phyloP scores from a whole-genome alignment of 2,329 filamentous ascomycete species.

The Beauveria pseudobassiana region DNA sequence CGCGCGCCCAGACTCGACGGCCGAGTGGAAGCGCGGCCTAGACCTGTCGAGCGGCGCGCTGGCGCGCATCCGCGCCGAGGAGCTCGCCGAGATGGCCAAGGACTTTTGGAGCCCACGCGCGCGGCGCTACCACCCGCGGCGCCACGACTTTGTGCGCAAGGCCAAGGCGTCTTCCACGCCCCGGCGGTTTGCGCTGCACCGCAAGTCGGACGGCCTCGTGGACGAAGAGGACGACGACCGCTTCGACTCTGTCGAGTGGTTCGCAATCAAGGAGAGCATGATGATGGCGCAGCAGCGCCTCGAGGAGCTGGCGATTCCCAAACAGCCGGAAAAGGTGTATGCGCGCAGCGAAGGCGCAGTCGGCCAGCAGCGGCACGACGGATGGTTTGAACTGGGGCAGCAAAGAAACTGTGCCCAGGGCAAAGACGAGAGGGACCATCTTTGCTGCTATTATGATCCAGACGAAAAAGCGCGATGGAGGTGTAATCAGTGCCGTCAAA shows the following conservation, averaged over 20 bases:
- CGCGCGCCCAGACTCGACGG: constrained; percentile 9
- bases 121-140: constrained; percentile 29
- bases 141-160: constrained; percentile 33
- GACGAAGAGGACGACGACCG: constrained; percentile 30
- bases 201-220: constrained; percentile 18
- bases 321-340: neutral
- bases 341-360: neutral
- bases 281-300: neutral
- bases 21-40: constrained; percentile 27
- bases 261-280: constrained; percentile 7
- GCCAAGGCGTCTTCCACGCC: constrained; percentile 28
- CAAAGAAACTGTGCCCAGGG: neutral
- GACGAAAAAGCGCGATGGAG: neutral
- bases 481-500: neutral
- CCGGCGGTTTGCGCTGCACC: constrained; percentile 31
- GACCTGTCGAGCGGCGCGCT: constrained; percentile 25
- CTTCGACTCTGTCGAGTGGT: constrained; percentile 23
- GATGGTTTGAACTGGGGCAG: neutral
- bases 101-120: constrained; percentile 34
- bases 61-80: constrained; percentile 25
- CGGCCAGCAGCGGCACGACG: neutral
- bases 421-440: constrained; percentile 3
- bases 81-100: constrained; percentile 33
- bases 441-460: constrained; percentile 10
- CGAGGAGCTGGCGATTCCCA: neutral